These are phyloP conservation scores for Garcia nutans DNA, from an alignment of 345 rosid species.

Conservation along the genomic window DNA sequence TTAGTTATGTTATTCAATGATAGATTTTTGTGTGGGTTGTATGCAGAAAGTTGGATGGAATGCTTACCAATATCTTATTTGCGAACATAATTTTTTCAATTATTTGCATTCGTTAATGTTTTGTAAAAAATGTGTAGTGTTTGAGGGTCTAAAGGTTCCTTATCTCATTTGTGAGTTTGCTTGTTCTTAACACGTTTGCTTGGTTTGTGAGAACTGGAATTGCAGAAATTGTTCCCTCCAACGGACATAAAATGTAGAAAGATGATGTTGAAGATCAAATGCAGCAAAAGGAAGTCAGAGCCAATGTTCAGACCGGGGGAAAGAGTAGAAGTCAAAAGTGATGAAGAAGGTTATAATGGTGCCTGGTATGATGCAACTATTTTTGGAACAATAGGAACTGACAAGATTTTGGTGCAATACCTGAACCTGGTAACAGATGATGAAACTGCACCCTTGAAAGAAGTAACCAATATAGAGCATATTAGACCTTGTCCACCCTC, in stretches of 20 bases:
- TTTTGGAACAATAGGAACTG: constrained; percentile 12
- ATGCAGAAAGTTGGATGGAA: neutral
- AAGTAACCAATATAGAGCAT: neutral
- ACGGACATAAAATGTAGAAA: constrained; percentile 19
- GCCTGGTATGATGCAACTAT: constrained; percentile 21
- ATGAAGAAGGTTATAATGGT: constrained; percentile 29
- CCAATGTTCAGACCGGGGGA: constrained; percentile 18
- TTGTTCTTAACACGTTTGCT: neutral
- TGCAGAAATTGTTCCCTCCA: constrained; percentile 19
- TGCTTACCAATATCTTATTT: neutral
- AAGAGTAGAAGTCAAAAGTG: constrained; percentile 18
- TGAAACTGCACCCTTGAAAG: constrained; percentile 14
- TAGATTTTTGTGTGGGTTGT: neutral
- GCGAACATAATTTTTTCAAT: neutral
- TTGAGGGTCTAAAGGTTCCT: neutral
- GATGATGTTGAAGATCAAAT: constrained; percentile 31
- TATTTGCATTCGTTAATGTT: neutral
- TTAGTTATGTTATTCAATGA: too few relatives aligned
- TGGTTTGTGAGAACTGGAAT: constrained; percentile 12
- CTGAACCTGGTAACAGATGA: constrained; percentile 18
- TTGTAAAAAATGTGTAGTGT: neutral
- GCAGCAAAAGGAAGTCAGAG: constrained; percentile 10
- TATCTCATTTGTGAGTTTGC: neutral
- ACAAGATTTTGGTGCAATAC: constrained; percentile 20
- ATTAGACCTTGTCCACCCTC: constrained; percentile 18